Evolutionary conservation across 345 rosid species (phyloP).

Genomic region (Syzygium jambos): DNA sequence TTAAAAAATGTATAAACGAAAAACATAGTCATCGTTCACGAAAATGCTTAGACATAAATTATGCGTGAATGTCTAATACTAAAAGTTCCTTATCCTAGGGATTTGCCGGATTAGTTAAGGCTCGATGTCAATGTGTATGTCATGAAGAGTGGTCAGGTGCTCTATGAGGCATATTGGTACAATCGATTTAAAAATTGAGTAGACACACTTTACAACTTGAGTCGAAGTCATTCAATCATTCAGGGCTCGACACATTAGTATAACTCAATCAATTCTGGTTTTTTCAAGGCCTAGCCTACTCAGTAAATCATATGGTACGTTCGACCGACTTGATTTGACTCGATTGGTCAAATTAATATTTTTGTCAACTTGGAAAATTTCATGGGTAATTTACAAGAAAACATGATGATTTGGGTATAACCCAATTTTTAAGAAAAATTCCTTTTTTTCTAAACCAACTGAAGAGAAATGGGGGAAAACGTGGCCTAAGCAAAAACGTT

Average conservation of each 20-base stretch:
- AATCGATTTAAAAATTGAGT: neutral
- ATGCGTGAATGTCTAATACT: neutral
- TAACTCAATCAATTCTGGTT: neutral
- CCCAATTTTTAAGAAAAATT: neutral
- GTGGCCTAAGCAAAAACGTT: neutral
- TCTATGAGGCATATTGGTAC: neutral
- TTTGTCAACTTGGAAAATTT: neutral
- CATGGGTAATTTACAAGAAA: neutral
- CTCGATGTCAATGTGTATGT: neutral
- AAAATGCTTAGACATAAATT: neutral
- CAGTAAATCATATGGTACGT: neutral
- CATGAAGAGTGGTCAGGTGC: neutral
- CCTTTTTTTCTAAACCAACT: neutral
- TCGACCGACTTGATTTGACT: neutral
- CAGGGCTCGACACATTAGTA: neutral
- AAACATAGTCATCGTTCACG: no score
- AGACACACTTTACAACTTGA: neutral
- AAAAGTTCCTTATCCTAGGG: neutral
- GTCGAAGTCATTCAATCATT: neutral
- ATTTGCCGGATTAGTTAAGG: neutral
- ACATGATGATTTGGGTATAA: neutral
- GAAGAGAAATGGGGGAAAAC: neutral
- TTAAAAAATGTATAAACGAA: no score
- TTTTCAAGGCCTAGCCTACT: neutral
- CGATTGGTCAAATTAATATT: neutral